Evolutionary conservation across 2,329 filamentous ascomycete species (phyloP).

Genomic region (Pseudogymnoascus sp.): DNA sequence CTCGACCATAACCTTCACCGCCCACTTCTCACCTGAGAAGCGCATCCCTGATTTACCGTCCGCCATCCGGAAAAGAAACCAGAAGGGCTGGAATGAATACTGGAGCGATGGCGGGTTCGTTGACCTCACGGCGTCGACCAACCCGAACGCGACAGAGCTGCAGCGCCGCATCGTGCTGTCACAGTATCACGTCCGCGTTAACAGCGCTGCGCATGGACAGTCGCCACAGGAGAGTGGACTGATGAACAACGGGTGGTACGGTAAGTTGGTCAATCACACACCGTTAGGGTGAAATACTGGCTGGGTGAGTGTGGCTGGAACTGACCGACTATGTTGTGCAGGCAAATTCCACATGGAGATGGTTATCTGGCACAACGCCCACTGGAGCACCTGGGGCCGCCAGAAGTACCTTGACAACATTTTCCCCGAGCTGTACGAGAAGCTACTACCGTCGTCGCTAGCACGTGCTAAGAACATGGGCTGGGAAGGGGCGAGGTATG

Average conservation of each 20-base stretch:
- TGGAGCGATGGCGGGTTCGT: constrained; percentile 36
- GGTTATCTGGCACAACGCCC: constrained; percentile 36
- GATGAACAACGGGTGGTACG: constrained; percentile 42
- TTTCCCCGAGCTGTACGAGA: constrained; percentile 30
- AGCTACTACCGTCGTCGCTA: constrained; percentile 27
- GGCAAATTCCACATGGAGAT: constrained; percentile 39
- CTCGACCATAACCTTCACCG: constrained; percentile 20
- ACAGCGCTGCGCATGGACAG: constrained; percentile 33
- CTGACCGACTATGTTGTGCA: constrained; percentile 30
- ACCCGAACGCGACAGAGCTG: constrained; percentile 34
- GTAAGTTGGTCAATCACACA: constrained; percentile 15
- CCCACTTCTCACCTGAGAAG: constrained; percentile 29
- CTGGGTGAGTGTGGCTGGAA: neutral
- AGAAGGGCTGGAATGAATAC: neutral
- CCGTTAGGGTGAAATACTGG: neutral
- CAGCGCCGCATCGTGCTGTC: constrained; percentile 38
- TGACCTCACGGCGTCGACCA: constrained; percentile 30
- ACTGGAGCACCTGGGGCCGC: constrained; percentile 36
- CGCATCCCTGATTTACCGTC: constrained; percentile 22
- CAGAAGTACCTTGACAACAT: constrained; percentile 31
- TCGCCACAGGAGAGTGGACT: constrained; percentile 37
- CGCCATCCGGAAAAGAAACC: constrained; percentile 22
- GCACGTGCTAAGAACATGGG: constrained; percentile 29
- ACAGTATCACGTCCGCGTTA: constrained; percentile 38
- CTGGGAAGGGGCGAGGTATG: constrained; percentile 27